A percentile compares a stretch with the other conserved stretches of the same genome.
phyloP scores from a whole-genome alignment of 805 yeast species.

The Dipodascus albidus region DNA sequence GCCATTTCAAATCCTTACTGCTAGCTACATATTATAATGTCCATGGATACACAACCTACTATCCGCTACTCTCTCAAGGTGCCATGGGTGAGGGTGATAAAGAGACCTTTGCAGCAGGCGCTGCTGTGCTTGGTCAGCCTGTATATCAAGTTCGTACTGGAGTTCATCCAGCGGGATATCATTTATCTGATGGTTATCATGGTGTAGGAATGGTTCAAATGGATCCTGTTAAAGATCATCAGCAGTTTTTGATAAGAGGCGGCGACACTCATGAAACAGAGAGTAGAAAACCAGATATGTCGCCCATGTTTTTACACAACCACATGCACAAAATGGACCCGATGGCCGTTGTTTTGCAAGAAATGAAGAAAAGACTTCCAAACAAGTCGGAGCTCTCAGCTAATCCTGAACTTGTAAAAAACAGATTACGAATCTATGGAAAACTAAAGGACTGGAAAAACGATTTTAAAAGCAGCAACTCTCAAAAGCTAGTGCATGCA shows the following conservation, averaged over 20 bases:
- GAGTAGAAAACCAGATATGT: conserved; percentile 6
- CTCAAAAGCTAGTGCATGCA: conserved; percentile 3
- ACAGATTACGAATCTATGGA: not conserved
- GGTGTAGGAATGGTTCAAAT: conserved; percentile 74
- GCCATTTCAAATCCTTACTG: conserved; percentile 46
- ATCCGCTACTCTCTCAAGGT: conserved; percentile 49
- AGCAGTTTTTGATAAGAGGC: not conserved
- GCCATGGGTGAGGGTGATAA: conserved; percentile 75
- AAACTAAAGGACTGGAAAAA: not conserved
- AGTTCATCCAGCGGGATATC: conserved; percentile 2
- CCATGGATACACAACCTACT: conserved; percentile 49
- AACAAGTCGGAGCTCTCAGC: not conserved
- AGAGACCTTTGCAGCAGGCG: conserved; percentile 66
- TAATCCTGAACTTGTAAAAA: not conserved
- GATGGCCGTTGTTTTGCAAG: not conserved
- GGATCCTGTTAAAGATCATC: conserved; percentile 51
- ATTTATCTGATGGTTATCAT: conserved; percentile 28
- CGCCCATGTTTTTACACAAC: conserved; percentile 44
- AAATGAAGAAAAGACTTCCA: not conserved
- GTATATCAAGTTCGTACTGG: conserved; percentile 41
- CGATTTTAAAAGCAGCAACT: not conserved
- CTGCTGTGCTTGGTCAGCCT: conserved; percentile 46
- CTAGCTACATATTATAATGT: conserved; percentile 55
- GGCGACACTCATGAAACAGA: conserved; percentile 5
- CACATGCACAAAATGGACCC: conserved; percentile 62